These are phyloP conservation scores for Raddia distichophylla DNA, from an alignment of 176 grass and related monocot species.

Conservation along the genomic window DNA sequence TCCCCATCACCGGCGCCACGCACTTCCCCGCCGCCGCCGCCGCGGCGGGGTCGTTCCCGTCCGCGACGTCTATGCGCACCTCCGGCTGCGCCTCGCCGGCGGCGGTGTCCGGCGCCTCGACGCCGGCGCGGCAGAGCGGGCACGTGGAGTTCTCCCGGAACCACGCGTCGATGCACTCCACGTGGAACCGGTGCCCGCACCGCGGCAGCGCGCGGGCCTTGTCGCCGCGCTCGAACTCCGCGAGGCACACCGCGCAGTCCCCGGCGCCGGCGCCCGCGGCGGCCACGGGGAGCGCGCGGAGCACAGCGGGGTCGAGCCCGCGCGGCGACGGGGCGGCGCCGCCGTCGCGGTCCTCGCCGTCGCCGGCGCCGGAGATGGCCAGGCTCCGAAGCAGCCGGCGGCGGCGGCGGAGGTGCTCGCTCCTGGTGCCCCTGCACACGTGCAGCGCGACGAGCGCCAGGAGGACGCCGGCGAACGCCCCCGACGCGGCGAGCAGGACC, in stretches of 20 bases:
- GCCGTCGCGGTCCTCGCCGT: neutral
- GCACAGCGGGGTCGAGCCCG: conserved; percentile 48
- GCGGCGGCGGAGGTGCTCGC: neutral
- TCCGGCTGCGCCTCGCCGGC: neutral
- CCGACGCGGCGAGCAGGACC: conserved; percentile 32
- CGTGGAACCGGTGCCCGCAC: conserved; percentile 67
- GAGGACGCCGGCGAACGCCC: conserved; percentile 42
- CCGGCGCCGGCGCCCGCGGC: neutral
- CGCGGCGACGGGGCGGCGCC: neutral
- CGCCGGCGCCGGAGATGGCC: conserved; percentile 19
- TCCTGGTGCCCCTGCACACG: neutral
- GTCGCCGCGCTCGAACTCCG: conserved; percentile 49
- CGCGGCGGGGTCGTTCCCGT: neutral
- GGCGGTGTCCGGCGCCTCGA: conserved; percentile 7
- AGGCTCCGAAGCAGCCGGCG: conserved; percentile 34
- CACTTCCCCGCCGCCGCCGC: neutral
- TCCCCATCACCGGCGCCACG: conserved; percentile 31
- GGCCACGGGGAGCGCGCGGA: conserved; percentile 52
- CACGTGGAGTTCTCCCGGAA: conserved; percentile 61
- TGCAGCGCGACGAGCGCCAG: conserved; percentile 39
- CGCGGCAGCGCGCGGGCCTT: conserved; percentile 54
- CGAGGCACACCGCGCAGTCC: conserved; percentile 69
- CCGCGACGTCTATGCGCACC: conserved; percentile 8
- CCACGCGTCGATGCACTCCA: conserved; percentile 72
- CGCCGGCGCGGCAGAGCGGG: conserved; percentile 64